Evolutionary conservation across 2,329 filamentous ascomycete genomes (phyloP).

Genomic region (Calonectria pauciramosa): DNA sequence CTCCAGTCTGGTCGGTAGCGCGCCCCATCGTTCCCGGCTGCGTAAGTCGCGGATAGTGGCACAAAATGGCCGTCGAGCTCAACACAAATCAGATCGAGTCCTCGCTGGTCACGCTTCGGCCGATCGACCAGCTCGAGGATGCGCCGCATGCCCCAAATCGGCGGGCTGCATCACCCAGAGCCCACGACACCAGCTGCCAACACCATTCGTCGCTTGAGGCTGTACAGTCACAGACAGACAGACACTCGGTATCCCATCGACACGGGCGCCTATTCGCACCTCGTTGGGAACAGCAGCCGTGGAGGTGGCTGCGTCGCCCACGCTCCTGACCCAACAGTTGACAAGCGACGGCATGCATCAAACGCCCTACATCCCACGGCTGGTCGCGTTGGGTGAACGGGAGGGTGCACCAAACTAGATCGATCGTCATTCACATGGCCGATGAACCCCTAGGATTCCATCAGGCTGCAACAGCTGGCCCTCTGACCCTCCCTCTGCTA

Average conservation of each 20-base stretch:
- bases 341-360: constrained; percentile 7
- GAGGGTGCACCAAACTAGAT: constrained; percentile 20
- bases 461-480: constrained; percentile 9
- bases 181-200: constrained; percentile 10
- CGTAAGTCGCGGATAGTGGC: background rate
- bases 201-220: constrained; percentile 7
- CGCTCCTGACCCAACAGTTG: constrained; percentile 14
- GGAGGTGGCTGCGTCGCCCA: constrained; percentile 8
- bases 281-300: background rate
- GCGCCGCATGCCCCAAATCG: constrained; percentile 12
- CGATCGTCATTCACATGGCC: constrained; percentile 22
- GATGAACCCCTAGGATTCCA: constrained; percentile 18
- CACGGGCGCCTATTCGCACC: background rate
- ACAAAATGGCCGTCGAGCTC: background rate
- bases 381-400: constrained; percentile 13
- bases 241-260: background rate
- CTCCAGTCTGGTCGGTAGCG: background rate
- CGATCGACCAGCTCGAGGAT: constrained; percentile 25
- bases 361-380: constrained; percentile 3
- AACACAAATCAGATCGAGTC: background rate
- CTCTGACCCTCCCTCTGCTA: constrained; percentile 7
- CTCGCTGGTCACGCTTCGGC: constrained; percentile 21
- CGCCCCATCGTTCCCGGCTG: constrained; percentile 5
- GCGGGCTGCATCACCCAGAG: constrained; percentile 18
- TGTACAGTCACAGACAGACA: too few species aligned